Evolutionary conservation across 352 stramenopile species (phyloP), one percentile per base, ranked within the genome.

Genomic region (Globisporangium takayamanum): DNA sequence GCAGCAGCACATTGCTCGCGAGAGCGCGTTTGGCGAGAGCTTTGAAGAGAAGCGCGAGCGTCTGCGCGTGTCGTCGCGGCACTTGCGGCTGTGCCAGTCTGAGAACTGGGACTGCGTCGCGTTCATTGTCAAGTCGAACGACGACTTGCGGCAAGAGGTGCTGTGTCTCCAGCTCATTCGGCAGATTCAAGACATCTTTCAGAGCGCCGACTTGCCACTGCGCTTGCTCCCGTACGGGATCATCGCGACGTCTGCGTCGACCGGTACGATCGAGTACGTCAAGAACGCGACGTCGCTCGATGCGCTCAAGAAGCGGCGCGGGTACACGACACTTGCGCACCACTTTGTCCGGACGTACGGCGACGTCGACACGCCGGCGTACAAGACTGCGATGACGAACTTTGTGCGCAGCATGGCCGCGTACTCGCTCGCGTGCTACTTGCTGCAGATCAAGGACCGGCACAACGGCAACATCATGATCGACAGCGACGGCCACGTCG

Each of bases 401-500:
- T 99, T 99, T 63, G 89, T 98, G 49, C 80, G 87, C 16, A 98
- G 88, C 64, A 90, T 99, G 70, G 97, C 96, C n/a, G 97, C 90
- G 50, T 99, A 99, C 79, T 98, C 92, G 30, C 84, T 99, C 22
- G 93, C 98, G 28, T 97, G 87, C 55, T 99, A 99, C 70, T 87
- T 99, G 22, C 71, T 99, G 45, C 93, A 97, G 60, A 90, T 99
- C 64, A 99, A 99, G 70, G 97, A 99, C 73, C 86, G 96, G 3
- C 97, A 99, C 87, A 99, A 99, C 67, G 97, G 96, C 33, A 99
- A 99, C 69, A 98, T 99, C 59, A 98, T 99, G 89, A 96, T 99
- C 51, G 96, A 99, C 73, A 97, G 83, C 48, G 79, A 96, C 49
- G 97, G 97, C 8, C 94, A 98, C 67, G 76, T 99, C 3, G 90